These are phyloP conservation scores for Sphagnum contortum DNA, from an alignment of 225 moss, liverwort and hornwort genomes.

Conservation along the genomic window DNA sequence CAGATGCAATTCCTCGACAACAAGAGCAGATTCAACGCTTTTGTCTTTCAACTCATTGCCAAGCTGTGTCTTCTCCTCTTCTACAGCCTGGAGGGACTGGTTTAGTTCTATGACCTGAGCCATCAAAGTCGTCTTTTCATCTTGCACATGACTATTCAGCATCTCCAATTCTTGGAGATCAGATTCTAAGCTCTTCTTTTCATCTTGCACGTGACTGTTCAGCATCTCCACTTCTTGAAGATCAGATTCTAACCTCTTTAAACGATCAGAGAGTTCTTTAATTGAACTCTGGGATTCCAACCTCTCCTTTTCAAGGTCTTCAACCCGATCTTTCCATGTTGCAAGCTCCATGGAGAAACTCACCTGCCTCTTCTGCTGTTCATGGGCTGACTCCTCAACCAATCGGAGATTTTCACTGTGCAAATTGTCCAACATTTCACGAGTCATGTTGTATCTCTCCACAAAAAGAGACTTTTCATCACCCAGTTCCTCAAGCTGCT, in stretches of 20 bases:
- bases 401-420: constrained; percentile 3
- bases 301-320: too few species aligned
- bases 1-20: too few species aligned
- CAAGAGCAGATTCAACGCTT: constrained; percentile 9
- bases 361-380: too few species aligned
- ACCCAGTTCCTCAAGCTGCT: constrained; percentile 16
- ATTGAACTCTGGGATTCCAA: too few species aligned
- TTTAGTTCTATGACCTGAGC: constrained; percentile 16
- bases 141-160: constrained; percentile 24
- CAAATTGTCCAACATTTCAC: constrained; percentile 13
- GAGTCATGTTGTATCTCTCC: constrained; percentile 11
- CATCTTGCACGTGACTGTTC: constrained; percentile 23
- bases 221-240: constrained; percentile 20
- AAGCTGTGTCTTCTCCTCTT: constrained; percentile 17
- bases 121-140: constrained; percentile 23
- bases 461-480: constrained; percentile 17
- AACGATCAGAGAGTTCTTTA: too few species aligned
- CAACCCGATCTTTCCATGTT: too few species aligned
- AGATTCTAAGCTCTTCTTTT: constrained; percentile 8
- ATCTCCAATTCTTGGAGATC: constrained; percentile 14
- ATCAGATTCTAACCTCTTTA: neutral
- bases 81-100: constrained; percentile 15
- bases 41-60: constrained; percentile 21
- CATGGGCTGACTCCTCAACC: too few species aligned
- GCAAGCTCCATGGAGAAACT: too few species aligned